Evolutionary conservation across 2,329 filamentous ascomycete species (phyloP), one percentile per base, ranked within the genome.

Genomic region (Penicillium vulpinum): DNA sequence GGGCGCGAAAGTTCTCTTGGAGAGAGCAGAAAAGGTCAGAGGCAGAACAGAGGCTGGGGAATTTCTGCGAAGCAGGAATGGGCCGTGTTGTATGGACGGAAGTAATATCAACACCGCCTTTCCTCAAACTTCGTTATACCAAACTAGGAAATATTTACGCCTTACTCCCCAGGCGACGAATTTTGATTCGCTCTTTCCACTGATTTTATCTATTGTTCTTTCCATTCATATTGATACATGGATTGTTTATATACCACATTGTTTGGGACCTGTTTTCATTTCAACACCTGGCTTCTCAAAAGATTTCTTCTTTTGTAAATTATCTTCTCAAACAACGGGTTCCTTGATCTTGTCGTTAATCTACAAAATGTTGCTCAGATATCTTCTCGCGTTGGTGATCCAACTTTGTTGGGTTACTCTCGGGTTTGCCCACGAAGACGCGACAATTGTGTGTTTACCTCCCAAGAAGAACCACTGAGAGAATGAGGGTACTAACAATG

Each of bases 371-470:
- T 10, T 40, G 6, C 22, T 36, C 35, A 44, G 16, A 35, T 46
- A 33, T 18, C 48, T 40, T 11, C 13, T 52, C n/a, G 16, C 22
- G 3, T 16, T 51, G 7, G 21, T 18, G 9, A 33, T 56, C 13
- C 54, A 56, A 29, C 24, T 56, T 3, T 39, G 21, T 40, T 56
- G 54, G 47, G 7, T 33, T 39, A 8, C 16, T 46, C 33, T 45
- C 16, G 48, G 48, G 15, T 2, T 46, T n/a, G 40, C 48, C 13
- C 26, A 50, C 10, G 2, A 43, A 28, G 40, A 39, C 15, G 21
- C 26, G n/a, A 56, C 54, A 24, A 29, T 56, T 31, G 54, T 56
- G 22, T 40, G 53, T 52, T 35, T 39, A 33, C 16, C 40, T 33
- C 9, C 24, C 31, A 28, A 26, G n/a, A 33, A 16, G 13, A 35